These are phyloP conservation scores for Sporothrix variecibatus DNA, from an alignment of 2,329 filamentous ascomycete genomes.

Conservation along the genomic window DNA sequence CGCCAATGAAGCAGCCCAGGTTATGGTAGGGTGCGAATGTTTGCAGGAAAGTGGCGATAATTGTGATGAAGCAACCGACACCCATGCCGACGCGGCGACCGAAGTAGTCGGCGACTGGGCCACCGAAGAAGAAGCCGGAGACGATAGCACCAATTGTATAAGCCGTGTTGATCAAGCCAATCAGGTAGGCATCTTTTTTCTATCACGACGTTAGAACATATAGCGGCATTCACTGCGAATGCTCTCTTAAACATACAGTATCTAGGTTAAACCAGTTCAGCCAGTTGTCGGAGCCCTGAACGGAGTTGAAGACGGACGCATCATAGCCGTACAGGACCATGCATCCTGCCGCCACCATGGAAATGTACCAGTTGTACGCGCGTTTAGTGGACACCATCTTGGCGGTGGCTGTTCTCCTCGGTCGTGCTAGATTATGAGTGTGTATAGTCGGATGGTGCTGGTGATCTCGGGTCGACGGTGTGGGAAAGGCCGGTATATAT, in stretches of 20 bases:
- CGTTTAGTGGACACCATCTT: constrained; percentile 35
- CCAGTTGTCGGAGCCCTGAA: constrained; percentile 69
- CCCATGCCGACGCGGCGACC: constrained; percentile 68
- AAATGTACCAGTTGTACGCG: constrained; percentile 55
- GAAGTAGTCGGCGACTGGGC: constrained; percentile 61
- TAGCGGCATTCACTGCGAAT: not conserved
- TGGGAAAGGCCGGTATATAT: not conserved
- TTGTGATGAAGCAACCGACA: constrained; percentile 63
- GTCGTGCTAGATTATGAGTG: not conserved
- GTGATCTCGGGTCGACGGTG: too few relatives aligned
- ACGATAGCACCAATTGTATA: constrained; percentile 72
- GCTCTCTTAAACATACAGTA: constrained; percentile 16
- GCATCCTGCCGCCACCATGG: constrained; percentile 68
- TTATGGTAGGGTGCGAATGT: constrained; percentile 62
- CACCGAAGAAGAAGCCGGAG: constrained; percentile 68
- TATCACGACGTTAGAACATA: constrained; percentile 24
- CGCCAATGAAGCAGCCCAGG: constrained; percentile 67
- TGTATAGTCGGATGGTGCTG: not conserved
- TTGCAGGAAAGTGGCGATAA: constrained; percentile 70
- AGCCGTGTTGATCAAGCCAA: constrained; percentile 63
- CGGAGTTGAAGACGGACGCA: constrained; percentile 72
- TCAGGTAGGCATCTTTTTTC: constrained; percentile 47
- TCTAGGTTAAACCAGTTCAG: constrained; percentile 61
- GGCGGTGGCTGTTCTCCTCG: constrained; percentile 22
- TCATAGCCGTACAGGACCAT: constrained; percentile 78